Evolutionary conservation across 768 basidiomycete species (phyloP).

Genomic region (Auriculariales sp.): DNA sequence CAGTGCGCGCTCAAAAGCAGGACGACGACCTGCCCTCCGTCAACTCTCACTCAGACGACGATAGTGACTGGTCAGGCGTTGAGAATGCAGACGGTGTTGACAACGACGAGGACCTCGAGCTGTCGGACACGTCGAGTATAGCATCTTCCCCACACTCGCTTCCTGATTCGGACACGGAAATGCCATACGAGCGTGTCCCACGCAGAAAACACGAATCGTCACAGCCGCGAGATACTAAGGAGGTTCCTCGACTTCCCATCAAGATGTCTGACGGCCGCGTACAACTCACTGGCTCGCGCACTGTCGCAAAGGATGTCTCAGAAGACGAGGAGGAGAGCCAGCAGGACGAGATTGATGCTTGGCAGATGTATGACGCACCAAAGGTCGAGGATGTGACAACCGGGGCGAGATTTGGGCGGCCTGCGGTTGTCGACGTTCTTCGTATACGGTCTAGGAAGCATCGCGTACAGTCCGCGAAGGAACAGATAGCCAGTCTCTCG

Average conservation of each 20-base stretch:
- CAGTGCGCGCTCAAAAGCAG: conserved; percentile 24
- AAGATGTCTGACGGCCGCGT: conserved; percentile 75
- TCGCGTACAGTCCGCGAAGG: conserved; percentile 67
- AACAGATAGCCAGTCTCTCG: conserved; percentile 86
- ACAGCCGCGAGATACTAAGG: conserved; percentile 32
- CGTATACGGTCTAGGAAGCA: conserved; percentile 46
- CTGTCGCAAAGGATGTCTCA: conserved; percentile 6
- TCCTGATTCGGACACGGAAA: no score
- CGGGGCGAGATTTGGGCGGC: conserved; percentile 78
- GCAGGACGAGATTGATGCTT: conserved; percentile 18
- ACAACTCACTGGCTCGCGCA: conserved; percentile 34
- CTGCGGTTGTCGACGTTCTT: conserved; percentile 60
- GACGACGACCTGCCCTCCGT: conserved; percentile 55
- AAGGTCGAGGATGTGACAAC: conserved; percentile 60
- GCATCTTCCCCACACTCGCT: no score
- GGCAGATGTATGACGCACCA: conserved; percentile 10
- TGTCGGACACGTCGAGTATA: no score
- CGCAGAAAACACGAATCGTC: conserved; percentile 34
- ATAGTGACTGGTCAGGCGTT: conserved; percentile 11
- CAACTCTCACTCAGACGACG: conserved; percentile 25
- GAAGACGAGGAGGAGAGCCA: conserved; percentile 22
- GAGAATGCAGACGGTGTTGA: conserved; percentile 10
- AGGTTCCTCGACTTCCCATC: conserved; percentile 61
- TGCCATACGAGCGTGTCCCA: conserved; percentile 55
- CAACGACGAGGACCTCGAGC: conserved; percentile 50